phyloP scores from a whole-genome alignment of 2,329 filamentous ascomycete genomes.

The Grosmannia clavigera region DNA sequence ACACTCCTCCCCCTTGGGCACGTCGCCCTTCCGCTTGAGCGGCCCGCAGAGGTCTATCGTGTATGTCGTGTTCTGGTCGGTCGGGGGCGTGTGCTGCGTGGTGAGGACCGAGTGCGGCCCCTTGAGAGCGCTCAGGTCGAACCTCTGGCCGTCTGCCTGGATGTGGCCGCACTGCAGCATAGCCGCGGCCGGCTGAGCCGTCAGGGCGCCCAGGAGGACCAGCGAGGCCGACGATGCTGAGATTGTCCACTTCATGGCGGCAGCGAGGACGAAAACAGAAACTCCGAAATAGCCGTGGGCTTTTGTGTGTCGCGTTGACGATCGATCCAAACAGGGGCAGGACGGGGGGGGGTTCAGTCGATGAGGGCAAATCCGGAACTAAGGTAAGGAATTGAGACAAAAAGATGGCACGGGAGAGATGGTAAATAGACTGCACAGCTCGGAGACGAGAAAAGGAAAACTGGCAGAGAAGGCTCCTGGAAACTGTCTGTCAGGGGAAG shows the following conservation, averaged over 20 bases:
- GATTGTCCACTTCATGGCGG: neutral
- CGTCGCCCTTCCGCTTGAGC: slow-evolving; percentile 48
- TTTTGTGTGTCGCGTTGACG: no score
- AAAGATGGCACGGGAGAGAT: no score
- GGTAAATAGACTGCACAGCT: no score
- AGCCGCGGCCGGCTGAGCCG: slow-evolving; percentile 19
- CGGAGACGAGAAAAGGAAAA: no score
- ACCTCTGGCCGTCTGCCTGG: slow-evolving; percentile 43
- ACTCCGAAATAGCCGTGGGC: neutral
- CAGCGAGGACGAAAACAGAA: neutral
- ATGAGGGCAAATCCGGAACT: neutral
- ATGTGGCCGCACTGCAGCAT: slow-evolving; percentile 53
- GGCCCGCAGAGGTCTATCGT: slow-evolving; percentile 65
- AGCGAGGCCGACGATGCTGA: neutral
- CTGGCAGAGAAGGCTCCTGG: no score
- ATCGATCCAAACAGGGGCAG: no score
- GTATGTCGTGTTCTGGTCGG: slow-evolving; percentile 62
- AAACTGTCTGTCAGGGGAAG: no score
- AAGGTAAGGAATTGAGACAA: no score
- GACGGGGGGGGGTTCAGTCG: neutral
- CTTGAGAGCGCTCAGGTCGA: slow-evolving; percentile 49
- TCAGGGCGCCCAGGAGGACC: slow-evolving; percentile 4
- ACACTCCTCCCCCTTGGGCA: slow-evolving; percentile 47
- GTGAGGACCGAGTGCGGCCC: slow-evolving; percentile 60
- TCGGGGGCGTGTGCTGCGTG: slow-evolving; percentile 36